These are phyloP conservation scores for Juglanconis oblonga DNA, from an alignment of 2,329 filamentous ascomycete species.

Conservation along the genomic window DNA sequence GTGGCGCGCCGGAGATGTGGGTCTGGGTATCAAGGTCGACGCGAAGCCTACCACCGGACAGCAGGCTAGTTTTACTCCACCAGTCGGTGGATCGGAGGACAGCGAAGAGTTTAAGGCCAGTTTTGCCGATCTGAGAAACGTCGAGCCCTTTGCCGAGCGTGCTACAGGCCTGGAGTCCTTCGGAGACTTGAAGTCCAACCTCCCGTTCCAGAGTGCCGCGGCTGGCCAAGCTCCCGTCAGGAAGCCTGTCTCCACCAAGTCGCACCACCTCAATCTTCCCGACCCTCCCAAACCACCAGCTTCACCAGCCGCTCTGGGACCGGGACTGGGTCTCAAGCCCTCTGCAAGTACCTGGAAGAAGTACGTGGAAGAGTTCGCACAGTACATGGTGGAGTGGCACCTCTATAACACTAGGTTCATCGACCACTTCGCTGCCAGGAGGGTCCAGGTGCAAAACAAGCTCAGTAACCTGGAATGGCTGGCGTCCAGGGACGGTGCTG, in stretches of 20 bases:
- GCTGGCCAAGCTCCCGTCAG: slow-evolving; percentile 37
- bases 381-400: slow-evolving; percentile 52
- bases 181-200: slow-evolving; percentile 51
- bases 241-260: slow-evolving; percentile 25
- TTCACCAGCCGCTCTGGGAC: slow-evolving; percentile 39
- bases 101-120: slow-evolving; percentile 52
- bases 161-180: slow-evolving; percentile 51
- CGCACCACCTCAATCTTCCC: slow-evolving; percentile 49
- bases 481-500: slow-evolving; percentile 38
- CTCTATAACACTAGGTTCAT: slow-evolving; percentile 51
- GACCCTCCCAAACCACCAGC: slow-evolving; percentile 48
- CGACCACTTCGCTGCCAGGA: slow-evolving; percentile 53
- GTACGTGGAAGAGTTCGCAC: slow-evolving; percentile 52
- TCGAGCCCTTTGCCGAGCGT: slow-evolving; percentile 51
- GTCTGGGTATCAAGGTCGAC: slow-evolving; percentile 25
- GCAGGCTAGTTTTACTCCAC: slow-evolving; percentile 3
- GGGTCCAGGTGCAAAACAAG: slow-evolving; percentile 37
- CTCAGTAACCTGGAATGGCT: slow-evolving; percentile 44
- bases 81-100: slow-evolving; percentile 50
- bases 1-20: slow-evolving; percentile 53
- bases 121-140: slow-evolving; percentile 54
- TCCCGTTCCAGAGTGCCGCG: slow-evolving; percentile 55
- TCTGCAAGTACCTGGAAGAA: slow-evolving; percentile 43
- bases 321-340: slow-evolving; percentile 41
- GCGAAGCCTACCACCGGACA: slow-evolving; percentile 13